Evolutionary conservation across 1,139 yeast genomes (phyloP), one percentile per base, ranked within the genome.

Genomic region (Pichia sp.): DNA sequence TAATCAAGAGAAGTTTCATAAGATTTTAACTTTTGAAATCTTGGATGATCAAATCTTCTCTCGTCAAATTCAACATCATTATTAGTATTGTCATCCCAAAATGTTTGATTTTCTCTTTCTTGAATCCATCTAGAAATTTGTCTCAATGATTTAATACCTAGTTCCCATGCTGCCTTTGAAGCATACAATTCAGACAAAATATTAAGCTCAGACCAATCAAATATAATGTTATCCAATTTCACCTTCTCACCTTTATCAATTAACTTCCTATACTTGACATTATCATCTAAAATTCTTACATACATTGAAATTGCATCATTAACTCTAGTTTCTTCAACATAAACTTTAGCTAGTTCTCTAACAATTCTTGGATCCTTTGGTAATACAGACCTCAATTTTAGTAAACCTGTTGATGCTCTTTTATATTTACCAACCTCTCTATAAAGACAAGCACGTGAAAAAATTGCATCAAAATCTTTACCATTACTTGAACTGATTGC

Each of bases 181-280:
- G 83, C 75, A 63, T 86, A 87, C 38, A 93, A 71, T 63, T 93
- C 98, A 11, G 87, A 77, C 47, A 93, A 71, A 55, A 89, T 87
- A 63, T 93, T 91, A 49, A 93, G 73, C 59, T 89, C 93, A 0
- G 96, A 85, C 95, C 96, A 91, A 45, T 83, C 89, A 67, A 93
- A 91, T 16, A 45, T 46, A 5, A 67, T 61, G 8, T 63, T 61
- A 42, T 58, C 58, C 41, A 67, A 51, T n/a, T 57, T 56, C 3
- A 56, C 51, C 59, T 68, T 45, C 25, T 61, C 62, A 10, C 62
- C 63, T 33, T 57, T 55, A 39, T 58, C 62, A 3, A 41, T 44
- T 7, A 58, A 16, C 34, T 60, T 59, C 10, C 70, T 55, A 33
- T 51, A 52, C 44, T 71, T 67, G 49, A 77, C 71, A 59, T 85